These are phyloP conservation scores for Coemansia sp. DNA, from an alignment of 192 early-diverging fungal species.

Conservation along the genomic window DNA sequence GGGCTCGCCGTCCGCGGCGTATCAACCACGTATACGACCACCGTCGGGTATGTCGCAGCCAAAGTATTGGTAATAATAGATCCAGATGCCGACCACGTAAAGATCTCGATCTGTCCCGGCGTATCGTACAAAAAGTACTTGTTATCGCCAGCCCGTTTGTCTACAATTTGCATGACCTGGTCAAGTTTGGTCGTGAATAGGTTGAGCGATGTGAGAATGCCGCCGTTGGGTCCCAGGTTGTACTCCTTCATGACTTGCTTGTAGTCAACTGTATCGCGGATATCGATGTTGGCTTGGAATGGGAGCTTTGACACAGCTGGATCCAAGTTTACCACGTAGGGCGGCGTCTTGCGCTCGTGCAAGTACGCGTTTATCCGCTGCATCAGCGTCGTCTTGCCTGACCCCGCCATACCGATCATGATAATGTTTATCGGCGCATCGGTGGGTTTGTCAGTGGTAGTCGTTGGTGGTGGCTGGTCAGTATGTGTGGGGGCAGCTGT, in stretches of 20 bases:
- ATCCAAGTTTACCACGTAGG: constrained; percentile 94
- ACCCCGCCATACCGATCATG: constrained; percentile 96
- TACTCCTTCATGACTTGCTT: constrained; percentile 99
- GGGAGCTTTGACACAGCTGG: constrained; percentile 87
- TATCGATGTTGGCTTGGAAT: constrained; percentile 96
- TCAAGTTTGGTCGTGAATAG: constrained; percentile 98
- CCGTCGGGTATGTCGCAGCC: constrained; percentile 89
- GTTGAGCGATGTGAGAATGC: constrained; percentile 93
- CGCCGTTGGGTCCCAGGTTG: constrained; percentile 95
- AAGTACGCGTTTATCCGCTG: constrained; percentile 92
- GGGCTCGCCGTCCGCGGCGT: constrained; percentile 91
- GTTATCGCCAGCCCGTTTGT: constrained; percentile 72
- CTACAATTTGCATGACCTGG: constrained; percentile 88
- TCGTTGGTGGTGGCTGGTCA: no score
- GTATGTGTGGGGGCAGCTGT: no score
- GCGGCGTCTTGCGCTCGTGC: constrained; percentile 71
- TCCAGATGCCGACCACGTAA: constrained; percentile 98
- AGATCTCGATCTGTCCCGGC: constrained; percentile 98
- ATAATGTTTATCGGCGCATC: constrained; percentile 62
- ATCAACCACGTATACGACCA: constrained; percentile 93
- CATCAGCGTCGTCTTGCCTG: constrained; percentile 96
- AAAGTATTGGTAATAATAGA: constrained; percentile 94
- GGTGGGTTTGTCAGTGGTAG: background rate
- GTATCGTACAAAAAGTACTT: constrained; percentile 84
- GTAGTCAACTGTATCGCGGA: constrained; percentile 97